Evolutionary conservation across 176 grass and related monocot genomes (phyloP), one percentile per base, ranked within the genome.

Genomic region (Hyparrhenia diplandra): DNA sequence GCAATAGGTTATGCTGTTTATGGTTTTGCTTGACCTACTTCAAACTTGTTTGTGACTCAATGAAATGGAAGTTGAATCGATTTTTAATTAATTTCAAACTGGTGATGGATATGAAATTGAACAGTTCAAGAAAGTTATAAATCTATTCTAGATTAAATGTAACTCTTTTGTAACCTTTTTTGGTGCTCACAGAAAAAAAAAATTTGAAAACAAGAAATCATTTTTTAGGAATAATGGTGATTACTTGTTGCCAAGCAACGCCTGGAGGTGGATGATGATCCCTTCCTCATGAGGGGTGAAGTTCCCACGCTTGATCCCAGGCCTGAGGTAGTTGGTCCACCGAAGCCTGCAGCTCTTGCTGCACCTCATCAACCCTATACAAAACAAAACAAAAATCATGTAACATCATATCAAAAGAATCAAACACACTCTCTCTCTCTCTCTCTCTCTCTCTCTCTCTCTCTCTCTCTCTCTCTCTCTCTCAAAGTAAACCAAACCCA

Each of bases 191-290:
- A 13, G 34, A 13, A 14, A 16, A 13, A 10, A 28, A 27, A 8
- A 11, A 12, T 23, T 71, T 35, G 52, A 69, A 69, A 40, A 6
- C 0, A 1, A 39, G 5, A 40, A 13, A 2, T 12, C 10, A n/a
- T 0, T 4, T 43, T 25, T 25, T 47, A 69, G 37, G 21, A 64
- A 42, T 57, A 65, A 42, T 57, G 28, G 30, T 62, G 23, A 57
- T 77, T 86, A 67, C 88, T 86, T 90, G 79, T 90, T 90, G 32
- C 88, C 88, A 79, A 90, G 88, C 61, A 90, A 62, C 40, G 88
- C 79, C 40, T 90, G 88, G 1, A 90, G 88, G 74, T 90, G 88
- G 84, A 90, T 79, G 51, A 90, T 90, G 69, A 90, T 90, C 60
- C 88, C 88, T 55, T 90, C 88, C 79, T 90, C 88, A 28, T 89